Percentiles rank a stretch among this genome's conserved stretches.
phyloP scores from a whole-genome alignment of 1,139 yeast species.

The Meyerozyma sp. region DNA sequence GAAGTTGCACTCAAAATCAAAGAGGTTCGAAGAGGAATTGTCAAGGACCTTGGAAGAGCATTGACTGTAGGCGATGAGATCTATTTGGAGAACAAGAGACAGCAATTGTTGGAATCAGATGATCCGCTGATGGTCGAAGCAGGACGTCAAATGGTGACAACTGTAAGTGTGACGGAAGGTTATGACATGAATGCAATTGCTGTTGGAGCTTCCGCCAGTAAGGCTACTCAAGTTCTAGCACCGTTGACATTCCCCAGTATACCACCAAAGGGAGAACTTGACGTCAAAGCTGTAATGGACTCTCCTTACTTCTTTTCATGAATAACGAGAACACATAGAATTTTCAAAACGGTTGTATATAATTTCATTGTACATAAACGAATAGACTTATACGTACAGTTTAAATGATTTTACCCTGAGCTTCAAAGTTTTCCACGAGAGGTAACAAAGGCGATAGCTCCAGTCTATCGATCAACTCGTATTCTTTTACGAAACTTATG shows the following conservation, averaged over 20 bases:
- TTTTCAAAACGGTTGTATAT: slow-evolving; percentile 1
- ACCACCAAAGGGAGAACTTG: slow-evolving; percentile 81
- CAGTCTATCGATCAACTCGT: slow-evolving; percentile 67
- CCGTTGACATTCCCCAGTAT: slow-evolving; percentile 71
- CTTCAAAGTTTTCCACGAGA: slow-evolving; percentile 73
- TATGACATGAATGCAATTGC: slow-evolving; percentile 22
- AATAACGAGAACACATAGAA: slow-evolving; percentile 8
- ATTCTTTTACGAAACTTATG: slow-evolving; percentile 79
- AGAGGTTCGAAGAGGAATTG: slow-evolving; percentile 45
- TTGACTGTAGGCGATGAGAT: slow-evolving; percentile 71
- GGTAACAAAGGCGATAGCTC: slow-evolving; percentile 78
- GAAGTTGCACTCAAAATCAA: slow-evolving; percentile 50
- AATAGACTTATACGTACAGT: neutral
- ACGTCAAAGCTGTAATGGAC: slow-evolving; percentile 64
- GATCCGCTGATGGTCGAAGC: slow-evolving; percentile 43
- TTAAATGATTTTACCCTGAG: slow-evolving; percentile 72
- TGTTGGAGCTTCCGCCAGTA: slow-evolving; percentile 21
- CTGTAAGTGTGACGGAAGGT: slow-evolving; percentile 61
- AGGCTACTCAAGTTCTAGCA: slow-evolving; percentile 35
- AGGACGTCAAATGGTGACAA: slow-evolving; percentile 63
- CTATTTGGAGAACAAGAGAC: slow-evolving; percentile 62
- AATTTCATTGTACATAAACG: neutral
- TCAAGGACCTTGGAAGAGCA: slow-evolving; percentile 48
- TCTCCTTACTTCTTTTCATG: slow-evolving; percentile 76
- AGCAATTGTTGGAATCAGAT: slow-evolving; percentile 46